phyloP scores from a whole-genome alignment of 1,284 basidiomycete species.

The Lentinus polychrous region DNA sequence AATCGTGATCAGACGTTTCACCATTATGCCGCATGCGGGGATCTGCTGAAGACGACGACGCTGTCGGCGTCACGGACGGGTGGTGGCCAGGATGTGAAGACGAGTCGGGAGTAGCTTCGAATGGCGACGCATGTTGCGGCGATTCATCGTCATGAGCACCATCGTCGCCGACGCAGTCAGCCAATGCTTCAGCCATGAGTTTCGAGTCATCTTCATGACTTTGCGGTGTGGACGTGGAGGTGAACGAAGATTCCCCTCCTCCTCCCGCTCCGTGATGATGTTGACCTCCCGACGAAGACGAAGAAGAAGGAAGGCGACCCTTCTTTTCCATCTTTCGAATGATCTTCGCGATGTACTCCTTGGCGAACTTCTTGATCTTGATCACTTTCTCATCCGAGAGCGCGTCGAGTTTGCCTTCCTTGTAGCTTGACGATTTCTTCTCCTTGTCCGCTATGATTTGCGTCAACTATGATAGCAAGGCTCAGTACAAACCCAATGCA shows the following conservation, averaged over 20 bases:
- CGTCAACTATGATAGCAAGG: conserved; percentile 58
- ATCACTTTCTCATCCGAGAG: conserved; percentile 81
- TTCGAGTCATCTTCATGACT: too few relatives aligned
- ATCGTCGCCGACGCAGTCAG: too few relatives aligned
- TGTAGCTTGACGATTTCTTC: conserved; percentile 81
- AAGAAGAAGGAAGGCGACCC: conserved; percentile 1
- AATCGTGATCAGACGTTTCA: neutral
- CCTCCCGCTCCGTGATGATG: too few relatives aligned
- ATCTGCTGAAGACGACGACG: too few relatives aligned
- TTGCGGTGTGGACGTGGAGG: conserved; percentile 1
- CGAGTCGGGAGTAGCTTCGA: too few relatives aligned
- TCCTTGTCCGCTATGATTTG: conserved; percentile 86
- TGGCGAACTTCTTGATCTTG: conserved; percentile 93
- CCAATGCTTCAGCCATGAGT: too few relatives aligned
- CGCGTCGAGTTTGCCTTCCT: conserved; percentile 60
- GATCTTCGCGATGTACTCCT: conserved; percentile 77
- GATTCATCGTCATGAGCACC: too few relatives aligned
- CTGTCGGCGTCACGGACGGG: too few relatives aligned
- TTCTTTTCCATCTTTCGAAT: conserved; percentile 55
- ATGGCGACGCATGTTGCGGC: too few relatives aligned
- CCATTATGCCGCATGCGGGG: too few relatives aligned
- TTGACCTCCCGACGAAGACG: conserved; percentile 1
- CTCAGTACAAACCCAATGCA: conserved; percentile 8
- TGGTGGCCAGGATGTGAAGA: too few relatives aligned
- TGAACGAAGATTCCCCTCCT: too few relatives aligned